Conservation (phyloP, 108 stramenopile genomes). For the Nitzschia sp. region DNA sequence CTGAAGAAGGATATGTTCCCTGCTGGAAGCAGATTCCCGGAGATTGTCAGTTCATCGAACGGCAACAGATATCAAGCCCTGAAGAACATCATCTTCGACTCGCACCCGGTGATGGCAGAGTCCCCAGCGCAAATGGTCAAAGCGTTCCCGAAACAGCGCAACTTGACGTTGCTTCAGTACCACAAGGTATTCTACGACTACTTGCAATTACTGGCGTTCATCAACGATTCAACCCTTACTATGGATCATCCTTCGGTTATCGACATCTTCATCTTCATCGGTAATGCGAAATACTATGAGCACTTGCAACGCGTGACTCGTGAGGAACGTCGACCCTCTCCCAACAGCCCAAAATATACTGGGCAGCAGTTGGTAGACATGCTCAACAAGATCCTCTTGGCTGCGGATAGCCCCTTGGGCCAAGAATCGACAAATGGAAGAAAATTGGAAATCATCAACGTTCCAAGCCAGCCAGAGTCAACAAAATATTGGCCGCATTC, state of each 20-base stretch:
- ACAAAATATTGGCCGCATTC: no score
- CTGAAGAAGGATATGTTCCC: not conserved
- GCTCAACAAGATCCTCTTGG: no score
- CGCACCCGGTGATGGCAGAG: not conserved
- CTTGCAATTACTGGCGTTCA: not conserved
- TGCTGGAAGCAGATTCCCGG: not conserved
- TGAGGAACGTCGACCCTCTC: not conserved
- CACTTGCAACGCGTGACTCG: not conserved
- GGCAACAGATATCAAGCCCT: not conserved
- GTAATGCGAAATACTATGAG: not conserved
- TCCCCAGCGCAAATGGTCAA: not conserved
- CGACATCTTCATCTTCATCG: constrained; percentile 10
- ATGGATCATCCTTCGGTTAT: not conserved
- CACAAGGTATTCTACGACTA: not conserved
- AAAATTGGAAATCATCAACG: no score
- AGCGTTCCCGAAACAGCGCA: not conserved
- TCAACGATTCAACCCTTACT: not conserved
- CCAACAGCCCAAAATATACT: not conserved
- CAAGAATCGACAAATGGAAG: no score
- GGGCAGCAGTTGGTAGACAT: not conserved
- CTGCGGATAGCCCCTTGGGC: no score
- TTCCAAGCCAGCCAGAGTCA: no score
- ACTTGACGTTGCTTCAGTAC: not conserved
- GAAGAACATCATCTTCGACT: not conserved
- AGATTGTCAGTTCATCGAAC: not conserved